A percentile compares a stretch with the other conserved stretches of the same genome.
Conservation (phyloP, 306 rosid species). For the Datisca glomerata region DNA sequence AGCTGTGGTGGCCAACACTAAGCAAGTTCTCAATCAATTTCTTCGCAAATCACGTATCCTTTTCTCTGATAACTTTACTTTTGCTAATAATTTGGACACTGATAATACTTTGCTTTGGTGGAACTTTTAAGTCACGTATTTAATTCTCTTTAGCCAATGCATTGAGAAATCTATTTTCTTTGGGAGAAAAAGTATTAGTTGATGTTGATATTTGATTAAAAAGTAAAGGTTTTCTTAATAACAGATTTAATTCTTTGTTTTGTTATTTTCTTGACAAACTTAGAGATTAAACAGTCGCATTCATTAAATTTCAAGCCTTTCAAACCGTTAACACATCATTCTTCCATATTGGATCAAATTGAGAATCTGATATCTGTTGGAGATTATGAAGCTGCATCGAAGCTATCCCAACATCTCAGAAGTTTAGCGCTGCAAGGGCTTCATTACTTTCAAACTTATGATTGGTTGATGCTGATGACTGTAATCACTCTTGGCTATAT, state of each 20-base stretch:
- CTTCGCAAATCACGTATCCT: constrained; percentile 77
- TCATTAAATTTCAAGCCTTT: constrained; percentile 71
- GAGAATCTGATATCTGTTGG: constrained; percentile 45
- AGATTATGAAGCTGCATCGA: constrained; percentile 63
- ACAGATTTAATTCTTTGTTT: constrained; percentile 2
- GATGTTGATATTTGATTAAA: neutral
- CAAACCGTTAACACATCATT: constrained; percentile 55
- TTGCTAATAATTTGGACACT: too few relatives aligned
- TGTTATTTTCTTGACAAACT: constrained; percentile 42
- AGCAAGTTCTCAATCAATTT: constrained; percentile 70
- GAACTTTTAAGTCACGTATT: neutral
- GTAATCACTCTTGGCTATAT: constrained; percentile 69
- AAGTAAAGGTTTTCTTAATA: neutral
- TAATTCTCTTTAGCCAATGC: too few relatives aligned
- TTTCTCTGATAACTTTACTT: too few relatives aligned
- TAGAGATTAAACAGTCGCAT: constrained; percentile 59
- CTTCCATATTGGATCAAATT: constrained; percentile 49
- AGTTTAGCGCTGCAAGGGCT: constrained; percentile 79
- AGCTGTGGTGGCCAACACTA: constrained; percentile 73
- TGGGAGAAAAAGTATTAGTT: neutral
- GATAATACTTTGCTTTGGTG: neutral
- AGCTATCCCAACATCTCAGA: constrained; percentile 52
- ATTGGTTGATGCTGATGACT: constrained; percentile 89
- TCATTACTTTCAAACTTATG: constrained; percentile 87
- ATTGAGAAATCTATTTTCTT: neutral